phyloP scores from a whole-genome alignment of 495 filamentous ascomycete genomes.

The Recurvomyces mirabilis region DNA sequence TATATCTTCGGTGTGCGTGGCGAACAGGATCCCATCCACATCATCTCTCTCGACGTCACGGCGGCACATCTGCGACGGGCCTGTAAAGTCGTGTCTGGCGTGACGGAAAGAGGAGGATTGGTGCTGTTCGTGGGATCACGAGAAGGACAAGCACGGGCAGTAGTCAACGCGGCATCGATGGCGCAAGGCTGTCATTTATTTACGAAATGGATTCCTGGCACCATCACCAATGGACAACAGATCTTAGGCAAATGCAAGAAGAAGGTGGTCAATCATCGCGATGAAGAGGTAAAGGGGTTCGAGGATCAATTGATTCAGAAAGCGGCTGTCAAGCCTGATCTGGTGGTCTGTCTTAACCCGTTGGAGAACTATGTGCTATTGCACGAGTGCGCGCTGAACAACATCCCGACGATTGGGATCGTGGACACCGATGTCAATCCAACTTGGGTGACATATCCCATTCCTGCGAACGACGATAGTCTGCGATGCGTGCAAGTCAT shows the following conservation, averaged over 20 bases:
- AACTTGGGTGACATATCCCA: slow-evolving; percentile 89
- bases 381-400: slow-evolving; percentile 79
- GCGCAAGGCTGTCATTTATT: slow-evolving; percentile 80
- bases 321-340: slow-evolving; percentile 64
- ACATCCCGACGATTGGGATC: slow-evolving; percentile 87
- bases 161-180: slow-evolving; percentile 70
- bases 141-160: slow-evolving; percentile 59
- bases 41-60: slow-evolving; percentile 80
- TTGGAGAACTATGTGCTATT: slow-evolving; percentile 81
- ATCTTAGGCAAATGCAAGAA: slow-evolving; percentile 57
- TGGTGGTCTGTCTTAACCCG: slow-evolving; percentile 87
- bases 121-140: slow-evolving; percentile 88
- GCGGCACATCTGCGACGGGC: slow-evolving; percentile 82
- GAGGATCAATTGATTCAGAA: slow-evolving; percentile 50
- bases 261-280: slow-evolving; percentile 60
- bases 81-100: slow-evolving; percentile 76
- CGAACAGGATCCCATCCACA: slow-evolving; percentile 62
- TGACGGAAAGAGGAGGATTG: slow-evolving; percentile 69
- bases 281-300: slow-evolving; percentile 53
- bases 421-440: slow-evolving; percentile 91
- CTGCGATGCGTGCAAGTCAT: slow-evolving; percentile 70
- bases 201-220: slow-evolving; percentile 83
- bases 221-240: slow-evolving; percentile 84
- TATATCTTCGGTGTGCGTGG: slow-evolving; percentile 85
- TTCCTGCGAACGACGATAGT: slow-evolving; percentile 95